Base-by-base conservation (phyloP, 2,329 filamentous ascomycete genomes). In the Beauveria bassiana region DNA sequence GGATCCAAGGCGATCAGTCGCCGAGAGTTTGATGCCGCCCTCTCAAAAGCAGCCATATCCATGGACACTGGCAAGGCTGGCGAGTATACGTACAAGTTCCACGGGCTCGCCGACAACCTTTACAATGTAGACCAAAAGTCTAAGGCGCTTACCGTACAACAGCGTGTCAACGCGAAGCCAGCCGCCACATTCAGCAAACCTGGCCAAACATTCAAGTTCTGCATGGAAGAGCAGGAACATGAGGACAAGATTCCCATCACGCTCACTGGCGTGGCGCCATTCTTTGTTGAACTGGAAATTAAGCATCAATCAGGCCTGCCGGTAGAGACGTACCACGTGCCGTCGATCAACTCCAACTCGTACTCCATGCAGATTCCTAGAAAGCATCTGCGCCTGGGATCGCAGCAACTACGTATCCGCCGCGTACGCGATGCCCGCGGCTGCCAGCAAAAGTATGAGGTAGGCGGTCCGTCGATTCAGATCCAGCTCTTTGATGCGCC, bases 151-250 rank as follows among this genome's bases (percentile, higher is more conserved):
- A 79, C 84, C 14, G 79, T 99, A 38, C 85, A 89, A 67, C 95
- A 99, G 73, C 88, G 82, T 26, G 91, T 99, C 55, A 89, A 96
- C 69, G 82, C 91, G 16, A 89, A 89, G 62, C 95, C 95, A 1
- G 85, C 87, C 2, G 95, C 93, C 4, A 81, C 83, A 5, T 99
- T 99, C 70, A 81, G 83, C 62, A 90, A 90, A 66, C 91, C 93
- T 3, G 93, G 93, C 18, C 95, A 95, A 73, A 93, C 91, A 0
- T 97, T 97, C 79, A 96, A 95, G 72, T 96, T 93, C 75, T 99
- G 95, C 76, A 88, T 92, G 72, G 87, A 92, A 53, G 91, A 96
- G 68, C 84, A 89, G 56, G 85, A 86, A 59, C 85, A 87, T 38
- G 91, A 96, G 68, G 93, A 99, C 70, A 86, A 85, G 46, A 96